Evolutionary conservation across 768 basidiomycete species (phyloP), one percentile per base, ranked within the genome.

Genomic region (Suillus lakei): DNA sequence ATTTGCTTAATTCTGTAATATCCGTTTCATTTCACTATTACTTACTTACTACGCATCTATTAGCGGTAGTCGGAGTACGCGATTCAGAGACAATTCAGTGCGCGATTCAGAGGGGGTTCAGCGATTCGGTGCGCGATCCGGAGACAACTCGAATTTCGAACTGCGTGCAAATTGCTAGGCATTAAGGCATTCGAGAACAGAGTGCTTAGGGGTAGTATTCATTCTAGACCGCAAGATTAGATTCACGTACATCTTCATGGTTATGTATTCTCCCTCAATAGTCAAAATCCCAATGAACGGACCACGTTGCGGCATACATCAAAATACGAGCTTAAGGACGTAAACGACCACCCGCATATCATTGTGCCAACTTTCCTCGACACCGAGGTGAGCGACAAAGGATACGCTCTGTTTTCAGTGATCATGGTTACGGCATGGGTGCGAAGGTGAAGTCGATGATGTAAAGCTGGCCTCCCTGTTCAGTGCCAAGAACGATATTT

Each of bases 21-120:
- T 59, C 58, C 56, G 23, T 28, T 58, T 58, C 38, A 38, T 59
- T 59, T 34, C 12, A 54, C 26, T 39, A 59, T 43, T 41, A 59
- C 38, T 23, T 56, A 36, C 55, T 23, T 58, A 58, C 56, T 58
- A 26, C 39, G 58, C 18, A 41, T 41, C 58, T n/a, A 54, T 54
- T 54, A 54, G 53, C n/a, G 32, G 53, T n/a, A 54, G 32, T 54
- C 30, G 21, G 21, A 34, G 32, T 34, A 21, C 53, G 5, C 30
- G 53, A 54, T 54, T 34, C 53, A 54, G 30, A 54, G 18, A 32
- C 28, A 21, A 21, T 32, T 54, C 32, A 54, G 53, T 21, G 28
- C 28, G 32, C 53, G 53, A 54, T 54, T 54, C 53, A 54, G 32
- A 34, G 53, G 28, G 18, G 53, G 30, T n/a, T 54, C 53, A 54